A percentile compares a stretch with the other conserved stretches of the same genome.
Evolutionary conservation across 2,329 filamentous ascomycete genomes (phyloP).

Genomic region (Saccharata proteae): DNA sequence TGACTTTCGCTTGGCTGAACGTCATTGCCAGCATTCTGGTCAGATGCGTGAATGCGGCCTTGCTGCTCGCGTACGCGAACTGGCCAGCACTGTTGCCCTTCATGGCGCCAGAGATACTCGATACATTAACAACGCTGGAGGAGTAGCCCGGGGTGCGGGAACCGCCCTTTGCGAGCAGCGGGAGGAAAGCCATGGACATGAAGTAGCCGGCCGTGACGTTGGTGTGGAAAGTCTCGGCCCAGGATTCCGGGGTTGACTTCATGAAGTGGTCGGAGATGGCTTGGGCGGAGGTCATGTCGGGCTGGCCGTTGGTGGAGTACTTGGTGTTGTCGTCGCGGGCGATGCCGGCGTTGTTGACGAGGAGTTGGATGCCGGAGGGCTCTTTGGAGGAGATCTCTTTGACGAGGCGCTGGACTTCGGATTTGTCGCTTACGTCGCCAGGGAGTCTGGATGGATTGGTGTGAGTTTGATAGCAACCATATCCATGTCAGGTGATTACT

Average conservation of each 20-base stretch:
- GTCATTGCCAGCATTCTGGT: constrained; percentile 34
- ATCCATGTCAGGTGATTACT: constrained; percentile 9
- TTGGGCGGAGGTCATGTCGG: constrained; percentile 35
- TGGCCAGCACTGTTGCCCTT: constrained; percentile 40
- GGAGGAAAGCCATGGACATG: constrained; percentile 43
- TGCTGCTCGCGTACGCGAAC: constrained; percentile 40
- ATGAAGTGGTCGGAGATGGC: constrained; percentile 40
- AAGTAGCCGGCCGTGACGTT: constrained; percentile 42
- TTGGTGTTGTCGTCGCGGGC: constrained; percentile 41
- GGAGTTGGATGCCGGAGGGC: constrained; percentile 40
- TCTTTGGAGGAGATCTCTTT: constrained; percentile 33
- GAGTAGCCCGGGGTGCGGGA: constrained; percentile 35
- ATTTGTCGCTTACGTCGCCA: constrained; percentile 40
- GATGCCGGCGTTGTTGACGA: constrained; percentile 44
- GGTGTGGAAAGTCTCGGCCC: constrained; percentile 39
- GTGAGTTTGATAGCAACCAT: neutral
- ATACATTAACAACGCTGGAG: constrained; percentile 41
- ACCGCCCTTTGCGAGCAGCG: constrained; percentile 38
- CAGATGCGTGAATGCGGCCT: constrained; percentile 36
- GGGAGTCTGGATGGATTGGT: constrained; percentile 17
- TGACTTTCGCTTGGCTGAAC: constrained; percentile 30
- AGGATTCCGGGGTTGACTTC: constrained; percentile 33
- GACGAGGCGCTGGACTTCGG: constrained; percentile 32
- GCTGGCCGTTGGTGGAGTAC: constrained; percentile 35
- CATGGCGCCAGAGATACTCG: constrained; percentile 39